These are phyloP conservation scores for Scheffersomyces insectosa DNA, from an alignment of 1,139 yeast genomes.

Conservation along the genomic window DNA sequence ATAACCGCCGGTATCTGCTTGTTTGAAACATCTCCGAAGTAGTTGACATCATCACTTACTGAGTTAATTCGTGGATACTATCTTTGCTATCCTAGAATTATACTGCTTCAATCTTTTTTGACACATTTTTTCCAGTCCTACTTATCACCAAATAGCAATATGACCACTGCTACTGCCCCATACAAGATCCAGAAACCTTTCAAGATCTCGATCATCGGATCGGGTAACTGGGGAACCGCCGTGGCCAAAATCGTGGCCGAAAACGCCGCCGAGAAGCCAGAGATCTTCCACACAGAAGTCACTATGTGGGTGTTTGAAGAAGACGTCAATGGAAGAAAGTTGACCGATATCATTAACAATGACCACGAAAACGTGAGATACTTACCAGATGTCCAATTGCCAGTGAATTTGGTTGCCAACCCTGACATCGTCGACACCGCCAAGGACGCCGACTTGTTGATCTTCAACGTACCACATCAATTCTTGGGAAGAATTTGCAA, in stretches of 20 bases:
- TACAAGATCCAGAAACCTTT: slow-evolving; percentile 42
- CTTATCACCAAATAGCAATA: slow-evolving; percentile 10
- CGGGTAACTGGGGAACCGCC: slow-evolving; percentile 94
- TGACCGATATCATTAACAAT: slow-evolving; percentile 84
- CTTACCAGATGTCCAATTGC: slow-evolving; percentile 78
- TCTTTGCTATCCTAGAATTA: too few species aligned
- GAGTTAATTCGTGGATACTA: too few species aligned
- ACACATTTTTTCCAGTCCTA: not conserved
- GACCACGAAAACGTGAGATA: slow-evolving; percentile 88
- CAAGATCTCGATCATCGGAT: slow-evolving; percentile 66
- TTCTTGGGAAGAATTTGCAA: slow-evolving; percentile 72
- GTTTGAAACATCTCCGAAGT: too few species aligned
- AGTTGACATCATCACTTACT: too few species aligned
- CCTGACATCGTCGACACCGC: slow-evolving; percentile 79
- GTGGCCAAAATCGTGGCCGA: slow-evolving; percentile 93
- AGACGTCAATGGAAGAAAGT: slow-evolving; percentile 62
- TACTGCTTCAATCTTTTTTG: too few species aligned
- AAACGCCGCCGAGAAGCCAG: slow-evolving; percentile 68
- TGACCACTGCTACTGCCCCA: slow-evolving; percentile 32
- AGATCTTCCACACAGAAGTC: slow-evolving; percentile 66
- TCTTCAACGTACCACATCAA: slow-evolving; percentile 95
- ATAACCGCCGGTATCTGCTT: too few species aligned
- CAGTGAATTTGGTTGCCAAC: slow-evolving; percentile 77
- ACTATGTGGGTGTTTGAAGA: slow-evolving; percentile 97
- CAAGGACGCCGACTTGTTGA: slow-evolving; percentile 73